Evolutionary conservation across 176 grass and related monocot genomes (phyloP).

Genomic region (Pontederia paniculata): DNA sequence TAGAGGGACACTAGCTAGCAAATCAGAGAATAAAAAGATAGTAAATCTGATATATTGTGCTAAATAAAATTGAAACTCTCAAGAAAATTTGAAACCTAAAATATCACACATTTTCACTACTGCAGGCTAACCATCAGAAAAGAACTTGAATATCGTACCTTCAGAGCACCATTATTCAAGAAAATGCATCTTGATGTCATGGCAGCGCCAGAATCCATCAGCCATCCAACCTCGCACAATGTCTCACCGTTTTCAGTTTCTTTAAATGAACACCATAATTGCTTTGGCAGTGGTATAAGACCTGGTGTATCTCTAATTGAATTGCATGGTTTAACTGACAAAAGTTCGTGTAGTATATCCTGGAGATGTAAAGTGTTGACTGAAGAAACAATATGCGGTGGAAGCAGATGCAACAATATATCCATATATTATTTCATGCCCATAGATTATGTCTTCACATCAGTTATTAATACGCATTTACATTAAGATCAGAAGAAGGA

Average conservation of each 20-base stretch:
- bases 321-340: conserved; percentile 19
- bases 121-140: background rate
- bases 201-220: conserved; percentile 32
- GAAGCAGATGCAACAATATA: background rate
- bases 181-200: conserved; percentile 66
- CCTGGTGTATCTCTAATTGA: conserved; percentile 28
- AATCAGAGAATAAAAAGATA: too few relatives aligned
- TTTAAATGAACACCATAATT: conserved; percentile 61
- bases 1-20: too few relatives aligned
- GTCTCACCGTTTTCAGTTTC: conserved; percentile 25
- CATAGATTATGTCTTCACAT: background rate
- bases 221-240: conserved; percentile 75
- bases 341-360: conserved; percentile 43
- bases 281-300: conserved; percentile 50
- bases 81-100: background rate
- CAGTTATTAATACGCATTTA: too few relatives aligned
- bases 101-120: background rate
- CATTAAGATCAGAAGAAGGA: too few relatives aligned
- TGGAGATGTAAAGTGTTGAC: conserved; percentile 12
- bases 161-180: conserved; percentile 39
- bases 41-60: too few relatives aligned
- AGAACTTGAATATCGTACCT: conserved; percentile 28
- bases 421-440: background rate
- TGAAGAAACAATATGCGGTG: background rate
- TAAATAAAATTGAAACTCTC: background rate